Evolutionary conservation across 2,329 filamentous ascomycete genomes (phyloP).

Genomic region (Mollisiaceae sp.): DNA sequence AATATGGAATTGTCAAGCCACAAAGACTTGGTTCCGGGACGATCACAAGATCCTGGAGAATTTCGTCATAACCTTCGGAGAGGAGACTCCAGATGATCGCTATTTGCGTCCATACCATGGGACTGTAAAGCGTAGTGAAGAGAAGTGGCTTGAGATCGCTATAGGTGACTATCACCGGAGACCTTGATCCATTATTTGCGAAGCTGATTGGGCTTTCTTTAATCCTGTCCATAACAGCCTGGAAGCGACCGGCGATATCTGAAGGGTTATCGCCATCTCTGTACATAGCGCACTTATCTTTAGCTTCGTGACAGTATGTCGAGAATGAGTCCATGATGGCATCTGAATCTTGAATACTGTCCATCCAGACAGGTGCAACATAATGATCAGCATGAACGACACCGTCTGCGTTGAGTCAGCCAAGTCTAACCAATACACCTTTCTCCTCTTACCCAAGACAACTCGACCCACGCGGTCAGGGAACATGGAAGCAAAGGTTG

Average conservation of each 20-base stretch:
- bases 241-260: conserved; percentile 35
- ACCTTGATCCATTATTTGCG: conserved; percentile 24
- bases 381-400: conserved; percentile 39
- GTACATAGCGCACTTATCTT: conserved; percentile 40
- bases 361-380: conserved; percentile 32
- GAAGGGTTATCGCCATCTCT: conserved; percentile 28
- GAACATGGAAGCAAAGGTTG: conserved; percentile 52
- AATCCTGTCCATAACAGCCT: conserved; percentile 48
- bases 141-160: conserved; percentile 37
- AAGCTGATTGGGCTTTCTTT: conserved; percentile 42
- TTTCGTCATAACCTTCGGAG: conserved; percentile 46
- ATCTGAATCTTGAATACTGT: conserved; percentile 38
- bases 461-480: conserved; percentile 50
- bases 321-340: conserved; percentile 37
- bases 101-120: conserved; percentile 34
- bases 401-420: conserved; percentile 45
- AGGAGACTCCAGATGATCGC: conserved; percentile 36
- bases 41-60: conserved; percentile 1
- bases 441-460: conserved; percentile 39
- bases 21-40: conserved; percentile 9
- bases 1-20: conserved; percentile 27
- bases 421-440: conserved; percentile 22
- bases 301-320: conserved; percentile 42
- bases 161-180: conserved; percentile 37
- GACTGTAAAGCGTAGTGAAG: conserved; percentile 39